Conservation (phyloP, 805 yeast species). For the Saccharomycopsis microspora region DNA sequence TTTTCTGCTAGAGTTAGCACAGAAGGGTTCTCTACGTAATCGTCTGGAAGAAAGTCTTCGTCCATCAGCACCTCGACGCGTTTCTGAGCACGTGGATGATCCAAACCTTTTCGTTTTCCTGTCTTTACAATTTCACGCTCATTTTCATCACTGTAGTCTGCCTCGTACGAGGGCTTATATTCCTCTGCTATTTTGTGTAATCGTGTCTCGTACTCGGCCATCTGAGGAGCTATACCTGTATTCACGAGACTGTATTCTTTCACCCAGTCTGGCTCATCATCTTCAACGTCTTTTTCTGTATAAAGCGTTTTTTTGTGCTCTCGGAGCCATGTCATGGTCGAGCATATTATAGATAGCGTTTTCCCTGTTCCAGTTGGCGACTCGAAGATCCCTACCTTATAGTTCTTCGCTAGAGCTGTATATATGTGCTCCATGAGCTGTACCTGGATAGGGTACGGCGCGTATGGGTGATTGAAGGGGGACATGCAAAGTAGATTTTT, state of each 20-base stretch:
- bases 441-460: constrained; percentile 70
- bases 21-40: constrained; percentile 19
- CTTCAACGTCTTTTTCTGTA: constrained; percentile 15
- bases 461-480: constrained; percentile 61
- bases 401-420: constrained; percentile 38
- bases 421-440: constrained; percentile 71
- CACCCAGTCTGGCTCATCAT: constrained; percentile 65
- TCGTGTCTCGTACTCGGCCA: constrained; percentile 26
- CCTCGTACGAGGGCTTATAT: constrained; percentile 9
- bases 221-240: constrained; percentile 18
- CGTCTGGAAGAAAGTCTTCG: constrained; percentile 31
- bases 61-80: constrained; percentile 22
- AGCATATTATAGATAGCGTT: constrained; percentile 77
- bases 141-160: not conserved
- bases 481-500: no score
- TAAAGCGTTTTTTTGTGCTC: constrained; percentile 27
- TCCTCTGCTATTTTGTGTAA: constrained; percentile 21
- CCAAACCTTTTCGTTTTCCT: no score
- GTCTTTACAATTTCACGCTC: not conserved
- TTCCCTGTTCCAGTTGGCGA: constrained; percentile 96
- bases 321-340: constrained; percentile 75
- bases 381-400: constrained; percentile 73
- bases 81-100: no score
- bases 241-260: constrained; percentile 23
- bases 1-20: constrained; percentile 17